phyloP scores from a whole-genome alignment of 768 basidiomycete genomes.

The Dentipellis sp. region DNA sequence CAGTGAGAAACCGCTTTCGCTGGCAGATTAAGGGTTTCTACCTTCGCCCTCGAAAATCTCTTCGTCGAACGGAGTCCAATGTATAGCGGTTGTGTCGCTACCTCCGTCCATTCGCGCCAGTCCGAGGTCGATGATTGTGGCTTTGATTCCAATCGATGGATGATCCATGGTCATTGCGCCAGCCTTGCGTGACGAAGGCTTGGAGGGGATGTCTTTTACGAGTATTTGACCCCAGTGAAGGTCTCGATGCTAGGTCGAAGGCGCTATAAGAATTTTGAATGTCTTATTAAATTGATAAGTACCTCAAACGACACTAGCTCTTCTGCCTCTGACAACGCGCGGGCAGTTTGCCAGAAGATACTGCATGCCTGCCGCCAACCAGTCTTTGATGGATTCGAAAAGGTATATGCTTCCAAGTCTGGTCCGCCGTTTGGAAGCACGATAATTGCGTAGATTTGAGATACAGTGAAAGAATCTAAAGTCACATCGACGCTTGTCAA shows the following conservation, averaged over 20 bases:
- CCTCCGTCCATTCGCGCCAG: constrained; percentile 74
- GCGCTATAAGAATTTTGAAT: neutral
- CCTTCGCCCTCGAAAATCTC: constrained; percentile 92
- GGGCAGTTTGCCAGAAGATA: constrained; percentile 85
- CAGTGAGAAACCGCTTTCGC: neutral
- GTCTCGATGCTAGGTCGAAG: constrained; percentile 76
- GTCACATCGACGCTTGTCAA: constrained; percentile 2
- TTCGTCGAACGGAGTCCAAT: constrained; percentile 80
- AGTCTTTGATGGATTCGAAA: constrained; percentile 41
- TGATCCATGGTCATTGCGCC: constrained; percentile 51
- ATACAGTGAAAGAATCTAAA: constrained; percentile 63
- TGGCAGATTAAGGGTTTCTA: constrained; percentile 17
- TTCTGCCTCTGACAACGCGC: constrained; percentile 74
- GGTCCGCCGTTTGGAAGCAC: constrained; percentile 85
- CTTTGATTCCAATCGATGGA: constrained; percentile 52
- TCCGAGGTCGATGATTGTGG: constrained; percentile 91
- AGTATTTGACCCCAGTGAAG: constrained; percentile 98
- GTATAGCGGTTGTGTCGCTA: constrained; percentile 36
- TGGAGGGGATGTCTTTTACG: constrained; percentile 43
- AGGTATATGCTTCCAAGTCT: constrained; percentile 82
- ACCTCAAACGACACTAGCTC: constrained; percentile 83
- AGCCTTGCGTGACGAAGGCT: constrained; percentile 15
- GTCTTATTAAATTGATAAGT: neutral
- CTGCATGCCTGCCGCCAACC: constrained; percentile 85
- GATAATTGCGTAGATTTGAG: constrained; percentile 84